Evolutionary conservation across 2,329 filamentous ascomycete genomes (phyloP), one percentile per base, ranked within the genome.

Genomic region (Pyricularia sp.): DNA sequence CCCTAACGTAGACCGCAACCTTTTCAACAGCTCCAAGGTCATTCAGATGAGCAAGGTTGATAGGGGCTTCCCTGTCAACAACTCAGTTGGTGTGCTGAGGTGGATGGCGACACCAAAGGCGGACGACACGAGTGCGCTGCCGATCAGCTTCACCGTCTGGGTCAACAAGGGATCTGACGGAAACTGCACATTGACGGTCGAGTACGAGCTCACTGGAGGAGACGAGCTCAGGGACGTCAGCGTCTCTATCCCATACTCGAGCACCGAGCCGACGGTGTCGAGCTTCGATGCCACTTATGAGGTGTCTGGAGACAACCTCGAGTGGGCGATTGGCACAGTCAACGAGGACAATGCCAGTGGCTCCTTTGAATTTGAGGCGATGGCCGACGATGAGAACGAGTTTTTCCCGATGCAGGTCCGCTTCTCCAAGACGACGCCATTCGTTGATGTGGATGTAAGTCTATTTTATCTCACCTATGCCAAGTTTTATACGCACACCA

Each of bases 81-180:
- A 97, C 77, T 89, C 92, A 20, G 94, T 98, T 69, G 93, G 92
- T 69, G 94, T 98, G 61, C 85, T 99, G 77, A 89, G 94, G 78
- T 99, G 95, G 95, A 92, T 93, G 75, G 91, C 92, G 26, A 88
- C 90, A 20, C 91, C 93, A 66, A 93, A 92, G 80, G 85, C 86
- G 2, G 93, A 96, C 73, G 92, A 96, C 74, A 81, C 90, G 50
- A 89, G 88, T 71, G 88, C 94, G 68, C 89, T 96, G 55, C 95
- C 95, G 9, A 95, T 99, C 75, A 95, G 92, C 55, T 98, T 99
- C 79, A 97, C 93, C 2, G 94, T 97, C 55, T 99, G 95, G 95
- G 92, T 97, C 70, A 97, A 97, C 80, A 93, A 94, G 79, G 91
- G 92, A 65, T 86, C 88, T 26, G 88, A 90, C 65, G 88, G 89